Percentiles rank a stretch among this genome's conserved stretches.
Evolutionary conservation across 73 alveolate species (phyloP).

Genomic region (Paramecium caudatum): DNA sequence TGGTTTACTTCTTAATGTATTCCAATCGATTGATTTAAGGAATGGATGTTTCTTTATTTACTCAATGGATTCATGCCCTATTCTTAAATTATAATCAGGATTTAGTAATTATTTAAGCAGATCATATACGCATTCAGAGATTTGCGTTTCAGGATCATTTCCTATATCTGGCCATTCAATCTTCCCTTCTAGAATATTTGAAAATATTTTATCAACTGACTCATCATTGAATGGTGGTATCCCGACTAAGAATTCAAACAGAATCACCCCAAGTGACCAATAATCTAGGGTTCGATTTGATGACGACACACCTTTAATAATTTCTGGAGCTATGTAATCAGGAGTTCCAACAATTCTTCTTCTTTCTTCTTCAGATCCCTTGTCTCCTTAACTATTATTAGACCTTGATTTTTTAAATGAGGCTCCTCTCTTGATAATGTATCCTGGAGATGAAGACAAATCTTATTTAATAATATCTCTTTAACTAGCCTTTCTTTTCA

Average conservation of each 20-base stretch:
- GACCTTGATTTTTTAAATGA: conserved; percentile 17
- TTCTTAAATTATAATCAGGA: conserved; percentile 87
- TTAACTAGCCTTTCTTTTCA: conserved; percentile 61
- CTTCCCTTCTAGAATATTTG: conserved; percentile 69
- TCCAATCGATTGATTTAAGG: conserved; percentile 89
- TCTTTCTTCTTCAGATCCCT: conserved; percentile 69
- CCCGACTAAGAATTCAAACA: conserved; percentile 76
- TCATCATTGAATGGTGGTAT: conserved; percentile 79
- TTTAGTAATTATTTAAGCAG: conserved; percentile 85
- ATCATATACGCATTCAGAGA: conserved; percentile 90
- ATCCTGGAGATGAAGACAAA: conserved; percentile 58
- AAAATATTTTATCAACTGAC: conserved; percentile 75
- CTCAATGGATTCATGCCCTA: conserved; percentile 89
- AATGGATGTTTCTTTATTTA: conserved; percentile 93
- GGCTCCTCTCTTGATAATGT: conserved; percentile 35
- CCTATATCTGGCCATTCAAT: conserved; percentile 78
- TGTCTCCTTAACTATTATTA: conserved; percentile 50
- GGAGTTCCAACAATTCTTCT: conserved; percentile 92
- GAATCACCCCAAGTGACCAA: conserved; percentile 74
- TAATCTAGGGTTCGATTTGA: conserved; percentile 70
- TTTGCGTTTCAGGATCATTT: conserved; percentile 81
- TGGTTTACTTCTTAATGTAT: conserved; percentile 72
- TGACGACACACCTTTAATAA: conserved; percentile 68
- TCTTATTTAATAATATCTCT: conserved; percentile 55
- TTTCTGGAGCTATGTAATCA: conserved; percentile 93